Conservation (phyloP, 352 stramenopile species). For the Pythium chondricola region DNA sequence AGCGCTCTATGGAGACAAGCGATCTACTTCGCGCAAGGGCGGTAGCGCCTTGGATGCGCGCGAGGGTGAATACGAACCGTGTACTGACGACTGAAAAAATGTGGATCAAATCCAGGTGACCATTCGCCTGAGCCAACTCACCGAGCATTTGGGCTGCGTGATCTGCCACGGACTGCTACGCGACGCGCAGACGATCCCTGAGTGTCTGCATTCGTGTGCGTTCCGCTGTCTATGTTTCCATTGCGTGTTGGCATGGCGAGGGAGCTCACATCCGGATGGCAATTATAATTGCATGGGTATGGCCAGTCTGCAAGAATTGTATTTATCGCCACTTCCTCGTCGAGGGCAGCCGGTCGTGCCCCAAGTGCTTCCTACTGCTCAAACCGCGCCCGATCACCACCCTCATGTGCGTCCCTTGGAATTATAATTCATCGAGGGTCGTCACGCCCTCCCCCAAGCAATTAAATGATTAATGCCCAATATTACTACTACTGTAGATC, state of each 20-base stretch:
- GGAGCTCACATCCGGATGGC: background rate
- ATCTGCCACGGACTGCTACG: slow-evolving; percentile 63
- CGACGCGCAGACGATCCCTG: slow-evolving; percentile 74
- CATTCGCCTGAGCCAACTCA: slow-evolving; percentile 44
- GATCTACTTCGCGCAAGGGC: no score
- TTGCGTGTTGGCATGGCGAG: background rate
- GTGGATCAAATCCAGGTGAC: slow-evolving; percentile 27
- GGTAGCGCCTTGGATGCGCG: background rate
- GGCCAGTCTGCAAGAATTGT: slow-evolving; percentile 79
- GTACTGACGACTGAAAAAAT: background rate
- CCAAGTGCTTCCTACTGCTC: slow-evolving; percentile 51
- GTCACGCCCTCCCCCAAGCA: background rate
- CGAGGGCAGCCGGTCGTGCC: slow-evolving; percentile 46
- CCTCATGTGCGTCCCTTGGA: slow-evolving; percentile 38
- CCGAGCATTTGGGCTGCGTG: slow-evolving; percentile 55
- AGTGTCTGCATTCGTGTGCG: slow-evolving; percentile 80
- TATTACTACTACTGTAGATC: slow-evolving; percentile 22
- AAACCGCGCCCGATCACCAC: slow-evolving; percentile 49
- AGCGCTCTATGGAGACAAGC: no score
- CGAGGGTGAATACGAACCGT: background rate
- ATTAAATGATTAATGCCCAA: background rate
- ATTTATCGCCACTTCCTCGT: slow-evolving; percentile 76
- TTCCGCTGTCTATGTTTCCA: background rate
- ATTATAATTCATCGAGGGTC: background rate
- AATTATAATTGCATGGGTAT: background rate